phyloP scores from a whole-genome alignment of 352 stramenopile genomes.

The Elongisporangium anandrum region DNA sequence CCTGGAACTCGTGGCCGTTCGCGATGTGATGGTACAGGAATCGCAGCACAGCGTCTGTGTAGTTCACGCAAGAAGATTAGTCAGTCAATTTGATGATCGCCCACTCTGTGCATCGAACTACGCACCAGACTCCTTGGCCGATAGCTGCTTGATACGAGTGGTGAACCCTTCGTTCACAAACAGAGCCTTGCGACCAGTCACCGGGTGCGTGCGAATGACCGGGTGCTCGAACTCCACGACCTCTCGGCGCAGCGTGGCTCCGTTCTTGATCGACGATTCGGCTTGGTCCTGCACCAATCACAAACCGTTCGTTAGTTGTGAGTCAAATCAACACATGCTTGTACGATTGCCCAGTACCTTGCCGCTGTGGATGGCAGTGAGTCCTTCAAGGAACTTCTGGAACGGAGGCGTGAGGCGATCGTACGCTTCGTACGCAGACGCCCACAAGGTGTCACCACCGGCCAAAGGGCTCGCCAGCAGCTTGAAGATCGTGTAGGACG shows the following conservation, averaged over 20 bases:
- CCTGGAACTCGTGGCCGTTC: constrained; percentile 25
- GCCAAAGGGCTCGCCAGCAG: constrained; percentile 23
- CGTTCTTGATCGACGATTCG: constrained; percentile 10
- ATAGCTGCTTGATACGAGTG: constrained; percentile 29
- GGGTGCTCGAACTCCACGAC: constrained; percentile 33
- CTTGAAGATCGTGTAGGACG: constrained; percentile 28
- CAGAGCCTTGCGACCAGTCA: constrained; percentile 27
- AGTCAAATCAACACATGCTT: neutral
- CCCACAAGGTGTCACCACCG: constrained; percentile 38
- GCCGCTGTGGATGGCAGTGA: constrained; percentile 42
- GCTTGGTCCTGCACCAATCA: constrained; percentile 11
- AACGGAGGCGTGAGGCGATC: constrained; percentile 31
- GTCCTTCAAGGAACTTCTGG: constrained; percentile 28
- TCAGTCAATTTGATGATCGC: no score
- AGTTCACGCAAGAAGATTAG: no score
- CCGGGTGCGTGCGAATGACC: constrained; percentile 33
- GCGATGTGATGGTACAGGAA: constrained; percentile 16
- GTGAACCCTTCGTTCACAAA: constrained; percentile 38
- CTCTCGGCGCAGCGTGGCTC: constrained; percentile 22
- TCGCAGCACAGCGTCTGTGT: constrained; percentile 5
- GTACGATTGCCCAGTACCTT: constrained; percentile 7
- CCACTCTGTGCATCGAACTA: neutral
- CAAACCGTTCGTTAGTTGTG: no score
- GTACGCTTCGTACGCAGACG: constrained; percentile 38
- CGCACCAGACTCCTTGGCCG: constrained; percentile 29